Base-by-base conservation (phyloP, 2,329 filamentous ascomycete genomes). In the Cyphellophora attinorum region DNA sequence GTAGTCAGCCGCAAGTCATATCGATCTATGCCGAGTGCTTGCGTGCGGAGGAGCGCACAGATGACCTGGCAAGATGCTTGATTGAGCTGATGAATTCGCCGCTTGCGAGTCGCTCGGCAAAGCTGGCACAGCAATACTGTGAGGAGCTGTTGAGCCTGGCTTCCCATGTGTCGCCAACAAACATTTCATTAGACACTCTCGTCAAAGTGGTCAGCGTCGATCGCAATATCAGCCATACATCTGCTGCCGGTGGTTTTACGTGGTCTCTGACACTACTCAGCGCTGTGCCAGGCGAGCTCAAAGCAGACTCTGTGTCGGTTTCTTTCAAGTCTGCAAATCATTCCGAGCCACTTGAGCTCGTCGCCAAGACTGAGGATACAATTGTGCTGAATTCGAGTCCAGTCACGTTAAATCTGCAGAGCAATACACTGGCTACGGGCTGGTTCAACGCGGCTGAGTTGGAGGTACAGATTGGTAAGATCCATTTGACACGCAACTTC, bases 11-110 rank as follows among this genome's bases (percentile, higher is more conserved):
- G 3, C 81, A 81, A 1, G 83, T 94, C 72, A 69, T 96, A 5
- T 74, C 84, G 44, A 81, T 95, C 69, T 91, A 95, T 54, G 75
- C 83, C 1, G 72, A 74, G 31, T 96, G 88, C 55, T 68, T 98
- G 17, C 80, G 82, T 45, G 72, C 84, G 47, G 70, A 94, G 17
- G 68, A 81, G 31, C 75, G 77, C 11, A 76, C 77, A 40, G 81
- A 89, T 34, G 85, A 93, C 42, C 93, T 86, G 50, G 76, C 88
- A 11, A 74, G 75, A 15, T 78, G 83, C 6, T 69, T 85, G 6
- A 65, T 95, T 11, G 31, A n/a, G n/a, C n/a, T n/a, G n/a, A n/a
- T n/a, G n/a, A n/a, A n/a, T n/a, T n/a, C n/a, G n/a, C n/a, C n/a
- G n/a, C n/a, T n/a, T n/a, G n/a, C n/a, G n/a, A n/a, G n/a, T n/a